Conservation (phyloP, 768 basidiomycete genomes). For the Neoboletus magnificus region DNA sequence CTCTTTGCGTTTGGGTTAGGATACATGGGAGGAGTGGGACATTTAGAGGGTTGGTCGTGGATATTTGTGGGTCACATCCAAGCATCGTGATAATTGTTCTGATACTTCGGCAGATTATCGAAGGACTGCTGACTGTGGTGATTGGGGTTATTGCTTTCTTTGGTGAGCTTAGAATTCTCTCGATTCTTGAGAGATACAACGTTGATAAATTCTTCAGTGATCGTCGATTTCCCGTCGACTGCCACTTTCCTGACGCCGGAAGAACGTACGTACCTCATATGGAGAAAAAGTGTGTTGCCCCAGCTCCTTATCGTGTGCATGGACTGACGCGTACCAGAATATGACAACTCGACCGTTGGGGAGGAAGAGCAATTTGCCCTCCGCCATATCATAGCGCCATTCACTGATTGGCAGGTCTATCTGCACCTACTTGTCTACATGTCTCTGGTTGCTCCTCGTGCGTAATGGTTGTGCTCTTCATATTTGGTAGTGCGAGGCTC, state of each 20-base stretch:
- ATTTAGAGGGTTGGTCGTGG: conserved; percentile 68
- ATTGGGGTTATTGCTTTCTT: conserved; percentile 54
- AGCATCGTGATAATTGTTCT: not conserved
- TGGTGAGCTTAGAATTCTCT: conserved; percentile 29
- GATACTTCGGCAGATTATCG: conserved; percentile 10
- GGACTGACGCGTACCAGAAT: conserved; percentile 48
- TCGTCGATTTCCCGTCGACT: conserved; percentile 47
- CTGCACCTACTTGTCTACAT: no score
- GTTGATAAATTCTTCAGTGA: no score
- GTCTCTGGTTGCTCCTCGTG: conserved; percentile 57
- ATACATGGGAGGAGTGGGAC: conserved; percentile 46
- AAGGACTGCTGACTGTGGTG: conserved; percentile 54
- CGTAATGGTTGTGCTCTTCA: conserved; percentile 23
- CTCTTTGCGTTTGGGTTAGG: conserved; percentile 54
- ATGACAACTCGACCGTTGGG: conserved; percentile 19
- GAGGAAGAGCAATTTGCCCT: conserved; percentile 54
- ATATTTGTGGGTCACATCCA: conserved; percentile 47
- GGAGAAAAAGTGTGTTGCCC: conserved; percentile 14
- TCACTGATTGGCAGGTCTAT: no score
- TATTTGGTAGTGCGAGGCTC: not conserved
- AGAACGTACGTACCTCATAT: conserved; percentile 16
- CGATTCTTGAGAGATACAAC: no score
- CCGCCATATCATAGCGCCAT: conserved; percentile 50
- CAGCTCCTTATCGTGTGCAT: conserved; percentile 38
- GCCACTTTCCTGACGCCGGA: conserved; percentile 14